These are phyloP conservation scores for Chaetomium olivaceum DNA, from an alignment of 2,329 filamentous ascomycete genomes.

Conservation along the genomic window DNA sequence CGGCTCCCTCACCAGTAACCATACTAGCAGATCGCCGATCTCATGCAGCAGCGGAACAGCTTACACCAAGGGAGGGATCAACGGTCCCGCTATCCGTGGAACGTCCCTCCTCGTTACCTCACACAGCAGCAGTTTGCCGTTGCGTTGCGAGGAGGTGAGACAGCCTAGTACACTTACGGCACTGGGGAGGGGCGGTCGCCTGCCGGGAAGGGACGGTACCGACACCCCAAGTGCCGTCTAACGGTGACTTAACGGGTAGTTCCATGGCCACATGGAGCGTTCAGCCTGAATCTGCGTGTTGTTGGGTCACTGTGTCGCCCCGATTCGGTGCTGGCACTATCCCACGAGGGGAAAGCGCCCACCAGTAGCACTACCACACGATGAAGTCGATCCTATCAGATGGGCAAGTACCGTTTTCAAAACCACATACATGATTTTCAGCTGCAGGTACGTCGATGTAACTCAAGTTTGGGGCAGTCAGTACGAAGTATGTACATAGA, in stretches of 20 bases:
- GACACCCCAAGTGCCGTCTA: neutral
- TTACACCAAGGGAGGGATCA: neutral
- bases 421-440: neutral
- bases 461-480: no score
- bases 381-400: neutral
- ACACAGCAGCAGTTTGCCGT: neutral
- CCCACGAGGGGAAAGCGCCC: neutral
- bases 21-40: neutral
- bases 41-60: neutral
- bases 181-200: neutral
- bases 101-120: neutral
- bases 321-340: neutral
- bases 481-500: no score
- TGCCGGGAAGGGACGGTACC: neutral
- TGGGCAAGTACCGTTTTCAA: neutral
- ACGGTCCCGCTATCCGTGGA: neutral
- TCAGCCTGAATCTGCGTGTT: neutral
- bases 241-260: neutral
- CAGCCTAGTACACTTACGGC: neutral
- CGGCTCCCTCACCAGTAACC: neutral
- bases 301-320: neutral
- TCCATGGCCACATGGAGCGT: neutral
- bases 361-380: neutral
- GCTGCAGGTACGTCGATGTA: no score
- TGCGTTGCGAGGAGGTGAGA: constrained; percentile 6